A percentile compares a stretch with the other conserved stretches of the same genome.
phyloP scores from a whole-genome alignment of 768 basidiomycete genomes.

The Tubosaeta brunneosetosa region DNA sequence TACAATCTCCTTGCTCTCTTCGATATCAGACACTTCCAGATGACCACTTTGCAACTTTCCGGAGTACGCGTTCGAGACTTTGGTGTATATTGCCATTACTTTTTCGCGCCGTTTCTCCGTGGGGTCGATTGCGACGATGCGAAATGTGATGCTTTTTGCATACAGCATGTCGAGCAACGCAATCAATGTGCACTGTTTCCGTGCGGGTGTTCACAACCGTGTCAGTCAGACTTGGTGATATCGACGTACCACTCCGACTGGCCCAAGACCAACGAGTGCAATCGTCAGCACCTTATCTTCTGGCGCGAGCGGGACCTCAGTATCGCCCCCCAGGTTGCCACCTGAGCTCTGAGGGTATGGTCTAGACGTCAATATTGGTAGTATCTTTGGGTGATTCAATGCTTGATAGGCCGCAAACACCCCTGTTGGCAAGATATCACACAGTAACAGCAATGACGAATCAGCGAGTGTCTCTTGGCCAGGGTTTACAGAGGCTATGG shows the following conservation, averaged over 20 bases:
- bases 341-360: constrained; percentile 49
- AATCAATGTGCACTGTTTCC: constrained; percentile 51
- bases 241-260: constrained; percentile 60
- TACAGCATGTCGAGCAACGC: constrained; percentile 59
- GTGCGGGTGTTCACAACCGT: not conserved
- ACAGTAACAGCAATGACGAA: constrained; percentile 63
- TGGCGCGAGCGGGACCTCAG: constrained; percentile 29
- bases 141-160: constrained; percentile 42
- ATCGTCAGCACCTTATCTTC: constrained; percentile 54
- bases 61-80: constrained; percentile 40
- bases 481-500: constrained; percentile 9
- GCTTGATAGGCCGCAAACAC: constrained; percentile 72
- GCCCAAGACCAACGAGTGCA: constrained; percentile 71
- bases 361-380: constrained; percentile 52
- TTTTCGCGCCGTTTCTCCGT: constrained; percentile 54
- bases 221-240: not conserved
- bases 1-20: constrained; percentile 47
- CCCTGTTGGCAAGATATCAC: constrained; percentile 78
- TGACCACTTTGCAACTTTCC: constrained; percentile 29
- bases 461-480: constrained; percentile 44
- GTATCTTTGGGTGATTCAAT: constrained; percentile 66
- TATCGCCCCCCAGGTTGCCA: not conserved
- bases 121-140: constrained; percentile 63
- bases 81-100: constrained; percentile 51
- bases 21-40: constrained; percentile 48